Evolutionary conservation across 1,284 basidiomycete species (phyloP), one percentile per base, ranked within the genome.

Genomic region (Pyrrhoderma noxium): DNA sequence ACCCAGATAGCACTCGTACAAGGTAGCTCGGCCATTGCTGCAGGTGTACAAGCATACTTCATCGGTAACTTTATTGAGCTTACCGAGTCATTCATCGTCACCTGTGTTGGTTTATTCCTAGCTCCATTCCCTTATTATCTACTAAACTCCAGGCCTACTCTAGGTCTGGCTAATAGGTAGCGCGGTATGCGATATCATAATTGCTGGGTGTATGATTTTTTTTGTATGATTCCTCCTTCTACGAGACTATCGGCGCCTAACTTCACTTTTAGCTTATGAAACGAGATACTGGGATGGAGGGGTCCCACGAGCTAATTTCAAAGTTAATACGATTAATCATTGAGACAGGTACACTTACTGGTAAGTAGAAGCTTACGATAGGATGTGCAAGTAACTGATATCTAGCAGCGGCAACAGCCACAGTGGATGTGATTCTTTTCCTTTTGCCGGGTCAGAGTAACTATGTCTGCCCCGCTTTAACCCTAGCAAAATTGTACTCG

Each of bases 131-230:
- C 8, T 11, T 31, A 18, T 31, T 3, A 5, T 16, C 3, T 37
- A 9, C 25, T 31, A 34, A n/a, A 34, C 13, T 34, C 8, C 8
- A 8, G 19, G 27, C 9, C n/a, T 8, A 21, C 3, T 11, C n/a
- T 35, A 46, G 45, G 5, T 46, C 23, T 46, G 45, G 45, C 25
- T 46, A 8, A 31, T 34, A 31, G 45, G 45, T 16, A 46, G 45
- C n/a, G 45, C 45, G 8, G 8, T 37, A 16, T 46, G 45, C 45
- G 45, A 46, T 35, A 18, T 34, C n/a, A 3, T 46, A 16, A 34
- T 46, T n/a, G 45, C 45, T 4, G 11, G 13, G 16, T n/a, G 27
- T 18, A 46, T 46, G 45, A 46, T 34, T 3, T 46, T 46, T 46
- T 18, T 46, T 16, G 23, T 46, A 21, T 13, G 45, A 16, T 21